A percentile compares a stretch with the other conserved stretches of the same genome.
These are phyloP conservation scores for Lodderomyces pseudojiufengensis DNA, from an alignment of 1,139 yeast genomes.

Conservation along the genomic window DNA sequence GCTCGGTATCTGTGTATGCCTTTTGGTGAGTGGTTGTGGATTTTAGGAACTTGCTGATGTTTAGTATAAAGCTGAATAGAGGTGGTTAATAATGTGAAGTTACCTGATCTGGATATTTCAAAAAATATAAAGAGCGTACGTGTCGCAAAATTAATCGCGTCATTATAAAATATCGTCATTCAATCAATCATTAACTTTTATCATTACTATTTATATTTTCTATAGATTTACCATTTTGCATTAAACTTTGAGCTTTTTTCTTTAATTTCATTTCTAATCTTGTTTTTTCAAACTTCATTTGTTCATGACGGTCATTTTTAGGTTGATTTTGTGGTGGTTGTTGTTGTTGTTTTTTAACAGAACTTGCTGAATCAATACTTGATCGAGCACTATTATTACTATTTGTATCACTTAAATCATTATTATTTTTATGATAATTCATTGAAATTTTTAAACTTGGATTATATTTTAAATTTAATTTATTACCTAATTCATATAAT, in stretches of 20 bases:
- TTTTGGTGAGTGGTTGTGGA: neutral
- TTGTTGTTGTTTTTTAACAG: conserved; percentile 6
- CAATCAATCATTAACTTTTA: too few species aligned
- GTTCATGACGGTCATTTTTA: conserved; percentile 21
- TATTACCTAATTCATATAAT: conserved; percentile 38
- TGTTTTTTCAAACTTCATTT: conserved; percentile 41
- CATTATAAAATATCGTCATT: too few species aligned
- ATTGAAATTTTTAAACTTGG: conserved; percentile 35
- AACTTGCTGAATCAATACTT: conserved; percentile 5
- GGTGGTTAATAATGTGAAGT: too few species aligned
- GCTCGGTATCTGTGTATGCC: too few species aligned
- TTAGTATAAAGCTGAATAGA: too few species aligned
- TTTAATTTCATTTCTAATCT: conserved; percentile 44
- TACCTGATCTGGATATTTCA: too few species aligned
- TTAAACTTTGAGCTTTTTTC: conserved; percentile 32
- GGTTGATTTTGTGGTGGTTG: conserved; percentile 1
- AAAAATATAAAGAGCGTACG: too few species aligned
- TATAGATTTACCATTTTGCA: conserved; percentile 6
- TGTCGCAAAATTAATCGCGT: too few species aligned
- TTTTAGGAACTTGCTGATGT: too few species aligned
- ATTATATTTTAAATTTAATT: conserved; percentile 33
- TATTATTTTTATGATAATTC: conserved; percentile 21
- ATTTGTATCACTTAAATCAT: conserved; percentile 16
- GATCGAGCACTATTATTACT: conserved; percentile 12
- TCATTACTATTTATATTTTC: neutral